Evolutionary conservation across 345 rosid genomes (phyloP), one percentile per base, ranked within the genome.

Genomic region (Corchorus capsularis): DNA sequence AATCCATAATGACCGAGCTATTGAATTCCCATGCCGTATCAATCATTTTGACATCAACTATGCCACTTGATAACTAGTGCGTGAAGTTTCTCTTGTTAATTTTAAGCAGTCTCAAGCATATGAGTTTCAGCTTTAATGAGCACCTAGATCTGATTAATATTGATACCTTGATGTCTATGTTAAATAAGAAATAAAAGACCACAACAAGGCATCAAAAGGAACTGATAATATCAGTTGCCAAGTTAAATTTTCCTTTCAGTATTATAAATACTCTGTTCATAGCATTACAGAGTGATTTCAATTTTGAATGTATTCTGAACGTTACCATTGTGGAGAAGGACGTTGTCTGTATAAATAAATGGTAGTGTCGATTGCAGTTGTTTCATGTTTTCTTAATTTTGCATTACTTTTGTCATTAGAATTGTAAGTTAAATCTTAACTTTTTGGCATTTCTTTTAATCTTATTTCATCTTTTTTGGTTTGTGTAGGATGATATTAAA

Each of bases 401-500:
- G 15, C 66, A 22, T 60, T 15, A 45, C 9, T 60, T 45, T 10
- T 16, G 22, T 50, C 19, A 43, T 13, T 19, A 45, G 19, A 61
- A 3, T 71, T 8, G 60, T 27, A 35, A 46, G 76, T 16, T 60
- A 22, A 15, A 22, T 41, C 11, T 16, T 7, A 17, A n/a, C 17
- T 37, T 59, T 47, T 74, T 47, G 17, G 32, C 19, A 60, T 66
- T 63, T 49, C 60, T 63, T 34, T 43, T 4, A 35, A 68, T 82
- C 50, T 77, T 37, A 70, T 66, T 49, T 72, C 69, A 20, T 45
- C 61, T 41, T 15, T 49, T 62, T 77, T 70, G 39, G 20, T 73
- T 81, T 60, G 46, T 62, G 67, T 84, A 96, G 98, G 93, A 96
- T 93, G 99, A 92, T 96, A 81, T 82, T 96, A 56, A 96, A 93